Evolutionary conservation across 371 early-diverging fungal genomes (phyloP).

Genomic region (Entomophthora muscae): DNA sequence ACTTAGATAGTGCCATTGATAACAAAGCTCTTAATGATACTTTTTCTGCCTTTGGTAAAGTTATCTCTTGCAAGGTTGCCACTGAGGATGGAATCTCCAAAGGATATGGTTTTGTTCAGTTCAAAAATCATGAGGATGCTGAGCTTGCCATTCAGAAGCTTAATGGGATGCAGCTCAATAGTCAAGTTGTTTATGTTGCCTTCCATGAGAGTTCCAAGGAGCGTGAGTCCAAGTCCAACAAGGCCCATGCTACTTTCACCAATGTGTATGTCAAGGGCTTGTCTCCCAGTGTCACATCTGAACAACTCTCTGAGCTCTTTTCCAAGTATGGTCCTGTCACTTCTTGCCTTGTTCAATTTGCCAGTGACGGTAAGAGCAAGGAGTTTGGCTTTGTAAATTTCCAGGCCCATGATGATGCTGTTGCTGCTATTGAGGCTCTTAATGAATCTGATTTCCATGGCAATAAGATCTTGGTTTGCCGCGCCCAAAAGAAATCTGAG

Average conservation of each 20-base stretch:
- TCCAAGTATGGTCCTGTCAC: slow-evolving; percentile 69
- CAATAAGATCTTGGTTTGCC: slow-evolving; percentile 87
- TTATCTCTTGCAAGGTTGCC: slow-evolving; percentile 97
- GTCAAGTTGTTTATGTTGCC: slow-evolving; percentile 82
- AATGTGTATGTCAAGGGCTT: slow-evolving; percentile 98
- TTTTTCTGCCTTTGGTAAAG: slow-evolving; percentile 96
- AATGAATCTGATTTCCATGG: slow-evolving; percentile 83
- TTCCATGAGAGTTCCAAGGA: slow-evolving; percentile 84
- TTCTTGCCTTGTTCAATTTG: slow-evolving; percentile 53
- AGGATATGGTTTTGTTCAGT: slow-evolving; percentile 99
- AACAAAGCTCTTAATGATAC: slow-evolving; percentile 98
- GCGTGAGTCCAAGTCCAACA: slow-evolving; percentile 69
- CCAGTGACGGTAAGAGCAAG: slow-evolving; percentile 67
- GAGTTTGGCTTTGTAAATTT: slow-evolving; percentile 97
- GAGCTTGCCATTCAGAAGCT: slow-evolving; percentile 91
- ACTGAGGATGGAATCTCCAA: slow-evolving; percentile 72
- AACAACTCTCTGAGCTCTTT: slow-evolving; percentile 72
- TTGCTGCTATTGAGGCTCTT: slow-evolving; percentile 79
- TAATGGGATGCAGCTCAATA: slow-evolving; percentile 97
- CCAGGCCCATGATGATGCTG: slow-evolving; percentile 80
- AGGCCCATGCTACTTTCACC: slow-evolving; percentile 80
- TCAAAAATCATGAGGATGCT: slow-evolving; percentile 89
- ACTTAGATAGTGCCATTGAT: slow-evolving; percentile 90
- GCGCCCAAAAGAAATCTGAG: slow-evolving; percentile 97
- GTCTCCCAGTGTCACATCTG: slow-evolving; percentile 62